These are phyloP conservation scores for Zygoascus tannicola DNA, from an alignment of 805 yeast species.

Conservation along the genomic window DNA sequence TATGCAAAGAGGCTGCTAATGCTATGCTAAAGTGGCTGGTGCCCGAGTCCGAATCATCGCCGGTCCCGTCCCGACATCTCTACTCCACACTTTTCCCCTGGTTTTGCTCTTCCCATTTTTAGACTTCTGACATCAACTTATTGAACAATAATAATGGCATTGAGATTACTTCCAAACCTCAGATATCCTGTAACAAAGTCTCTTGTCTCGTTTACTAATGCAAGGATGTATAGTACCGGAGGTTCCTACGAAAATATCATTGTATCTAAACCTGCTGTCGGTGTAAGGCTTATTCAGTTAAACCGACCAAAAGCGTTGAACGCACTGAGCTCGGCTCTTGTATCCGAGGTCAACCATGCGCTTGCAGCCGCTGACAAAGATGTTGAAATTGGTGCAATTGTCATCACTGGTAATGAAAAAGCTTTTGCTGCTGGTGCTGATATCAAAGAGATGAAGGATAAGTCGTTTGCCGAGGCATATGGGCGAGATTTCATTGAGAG, in stretches of 20 bases:
- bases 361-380: constrained; percentile 31
- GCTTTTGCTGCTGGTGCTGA: constrained; percentile 53
- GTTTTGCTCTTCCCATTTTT: too few relatives aligned
- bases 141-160: too few relatives aligned
- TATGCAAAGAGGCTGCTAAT: too few relatives aligned
- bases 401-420: constrained; percentile 37
- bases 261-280: constrained; percentile 32
- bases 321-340: constrained; percentile 32
- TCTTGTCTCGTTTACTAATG: not conserved
- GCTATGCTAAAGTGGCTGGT: too few relatives aligned
- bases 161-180: too few relatives aligned
- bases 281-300: constrained; percentile 33
- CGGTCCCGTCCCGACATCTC: too few relatives aligned
- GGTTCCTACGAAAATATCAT: constrained; percentile 31
- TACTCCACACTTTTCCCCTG: too few relatives aligned
- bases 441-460: constrained; percentile 40
- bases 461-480: constrained; percentile 31
- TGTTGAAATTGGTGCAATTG: constrained; percentile 36
- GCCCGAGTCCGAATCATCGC: too few relatives aligned
- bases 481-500: constrained; percentile 30
- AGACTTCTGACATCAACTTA: too few relatives aligned
- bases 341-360: constrained; percentile 33
- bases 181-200: too few relatives aligned
- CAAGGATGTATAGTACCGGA: constrained; percentile 14
- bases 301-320: constrained; percentile 40